phyloP scores from a whole-genome alignment of 2,329 filamentous ascomycete species.

The Purpureocillium takamizusanense region DNA sequence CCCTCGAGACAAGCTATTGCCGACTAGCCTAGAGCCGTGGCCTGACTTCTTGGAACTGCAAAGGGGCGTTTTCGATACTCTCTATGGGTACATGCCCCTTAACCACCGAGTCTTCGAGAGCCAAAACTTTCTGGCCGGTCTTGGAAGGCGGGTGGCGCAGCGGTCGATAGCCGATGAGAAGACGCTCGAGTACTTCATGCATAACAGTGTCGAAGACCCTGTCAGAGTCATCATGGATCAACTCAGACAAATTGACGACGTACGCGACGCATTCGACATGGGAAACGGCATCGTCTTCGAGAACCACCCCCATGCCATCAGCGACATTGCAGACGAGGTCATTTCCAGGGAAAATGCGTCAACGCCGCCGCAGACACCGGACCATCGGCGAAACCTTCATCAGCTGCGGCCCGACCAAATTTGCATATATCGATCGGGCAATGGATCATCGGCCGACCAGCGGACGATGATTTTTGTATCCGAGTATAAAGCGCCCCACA shows the following conservation, averaged over 20 bases:
- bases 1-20: constrained; percentile 19
- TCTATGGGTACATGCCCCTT: not conserved
- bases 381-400: constrained; percentile 8
- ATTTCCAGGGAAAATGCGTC: not conserved
- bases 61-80: not conserved
- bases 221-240: constrained; percentile 1
- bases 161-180: constrained; percentile 2
- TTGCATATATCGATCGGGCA: constrained; percentile 10
- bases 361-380: constrained; percentile 8
- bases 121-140: not conserved
- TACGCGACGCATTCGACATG: not conserved
- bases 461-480: constrained; percentile 20
- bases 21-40: constrained; percentile 17
- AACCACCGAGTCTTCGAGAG: not conserved
- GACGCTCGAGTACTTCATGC: constrained; percentile 2
- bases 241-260: constrained; percentile 1
- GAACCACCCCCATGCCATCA: constrained; percentile 1
- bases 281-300: constrained; percentile 3
- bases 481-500: constrained; percentile 39
- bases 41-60: constrained; percentile 5
- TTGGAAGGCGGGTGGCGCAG: constrained; percentile 1
- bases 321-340: constrained; percentile 1
- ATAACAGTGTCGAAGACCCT: constrained; percentile 2
- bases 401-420: constrained; percentile 23
- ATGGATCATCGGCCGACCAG: not conserved